Evolutionary conservation across 2,329 filamentous ascomycete genomes (phyloP), one percentile per base, ranked within the genome.

Genomic region (Aquanectria penicillioides): DNA sequence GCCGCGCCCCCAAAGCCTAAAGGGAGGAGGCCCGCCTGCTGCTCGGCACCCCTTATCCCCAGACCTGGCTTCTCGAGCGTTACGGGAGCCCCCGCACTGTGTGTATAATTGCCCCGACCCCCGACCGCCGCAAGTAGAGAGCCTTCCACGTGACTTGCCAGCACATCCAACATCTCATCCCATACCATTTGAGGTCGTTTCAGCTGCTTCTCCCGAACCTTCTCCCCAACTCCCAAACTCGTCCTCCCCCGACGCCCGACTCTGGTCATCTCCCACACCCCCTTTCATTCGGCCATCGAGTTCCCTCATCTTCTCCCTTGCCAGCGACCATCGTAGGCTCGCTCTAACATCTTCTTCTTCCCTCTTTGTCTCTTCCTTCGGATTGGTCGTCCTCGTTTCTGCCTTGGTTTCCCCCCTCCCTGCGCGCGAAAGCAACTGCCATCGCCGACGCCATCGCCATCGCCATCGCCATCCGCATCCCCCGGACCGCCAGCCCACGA

Each of bases 131-230:
- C 37, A 9, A 28, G 38, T 34, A 36, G 15, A 36, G 26, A 29
- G 43, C 37, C 29, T 28, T 22, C 15, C 60, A 63, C 60, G 60
- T 63, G 60, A 63, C 60, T 38, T 57, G 51, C 55, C 59, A 56
- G 59, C 56, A 49, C 59, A 62, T 47, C 17, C 23, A 54, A 46
- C n/a, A n/a, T n/a, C 31, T 10, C 41, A 41, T 62, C 58, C 52
- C 67, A 65, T 65, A 28, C 52, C 49, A 43, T 33, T 36, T 40
- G 49, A 48, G 44, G 37, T 52, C 37, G 63, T 66, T 69, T 60
- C 68, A 65, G 57, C 62, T 63, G 63, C 57, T 69, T 68, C 66
- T 66, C 58, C 65, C 61, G 62, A 64, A 51, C 51, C 62, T 66
- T 67, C 64, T 57, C 59, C 64, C 57, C 59, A 53, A 33, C 34